These are phyloP conservation scores for Barnettozyma pratensis DNA, from an alignment of 805 yeast species.

Conservation along the genomic window DNA sequence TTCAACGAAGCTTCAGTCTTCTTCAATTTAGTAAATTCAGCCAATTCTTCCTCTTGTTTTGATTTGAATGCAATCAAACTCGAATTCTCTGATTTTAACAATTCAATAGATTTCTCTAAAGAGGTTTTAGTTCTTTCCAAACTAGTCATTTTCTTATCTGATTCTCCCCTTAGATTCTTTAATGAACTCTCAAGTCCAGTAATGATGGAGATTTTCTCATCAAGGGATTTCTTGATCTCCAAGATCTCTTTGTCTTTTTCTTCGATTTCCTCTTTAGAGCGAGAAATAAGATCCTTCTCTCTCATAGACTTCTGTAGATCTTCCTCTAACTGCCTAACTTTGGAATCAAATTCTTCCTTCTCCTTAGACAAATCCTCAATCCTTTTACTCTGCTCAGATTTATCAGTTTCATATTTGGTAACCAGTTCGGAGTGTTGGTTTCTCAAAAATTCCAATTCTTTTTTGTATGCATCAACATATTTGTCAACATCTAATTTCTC, in stretches of 20 bases:
- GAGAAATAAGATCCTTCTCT: too few species aligned
- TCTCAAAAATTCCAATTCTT: constrained; percentile 26
- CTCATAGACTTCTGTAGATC: not conserved
- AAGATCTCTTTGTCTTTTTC: not conserved
- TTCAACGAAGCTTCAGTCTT: constrained; percentile 19
- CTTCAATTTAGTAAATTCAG: constrained; percentile 18
- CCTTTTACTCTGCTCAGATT: not conserved
- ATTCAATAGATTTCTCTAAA: constrained; percentile 21
- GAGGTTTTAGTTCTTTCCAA: constrained; percentile 2
- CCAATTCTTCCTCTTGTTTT: constrained; percentile 12
- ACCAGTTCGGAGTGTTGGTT: constrained; percentile 33
- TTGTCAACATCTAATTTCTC: constrained; percentile 8
- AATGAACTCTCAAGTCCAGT: not conserved
- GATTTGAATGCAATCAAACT: constrained; percentile 21
- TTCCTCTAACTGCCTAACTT: not conserved
- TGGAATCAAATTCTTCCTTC: not conserved
- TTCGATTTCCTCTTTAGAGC: not conserved
- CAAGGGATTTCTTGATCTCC: not conserved
- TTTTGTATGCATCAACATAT: constrained; percentile 19
- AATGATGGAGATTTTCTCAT: not conserved
- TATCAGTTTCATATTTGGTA: constrained; percentile 21
- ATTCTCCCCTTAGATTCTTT: not conserved
- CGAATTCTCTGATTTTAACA: constrained; percentile 17
- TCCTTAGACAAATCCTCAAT: constrained; percentile 5
- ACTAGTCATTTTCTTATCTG: not conserved